A percentile compares a stretch with the other conserved stretches of the same genome.
Evolutionary conservation across 805 yeast species (phyloP).

Genomic region (Hanseniaspora thailandica): DNA sequence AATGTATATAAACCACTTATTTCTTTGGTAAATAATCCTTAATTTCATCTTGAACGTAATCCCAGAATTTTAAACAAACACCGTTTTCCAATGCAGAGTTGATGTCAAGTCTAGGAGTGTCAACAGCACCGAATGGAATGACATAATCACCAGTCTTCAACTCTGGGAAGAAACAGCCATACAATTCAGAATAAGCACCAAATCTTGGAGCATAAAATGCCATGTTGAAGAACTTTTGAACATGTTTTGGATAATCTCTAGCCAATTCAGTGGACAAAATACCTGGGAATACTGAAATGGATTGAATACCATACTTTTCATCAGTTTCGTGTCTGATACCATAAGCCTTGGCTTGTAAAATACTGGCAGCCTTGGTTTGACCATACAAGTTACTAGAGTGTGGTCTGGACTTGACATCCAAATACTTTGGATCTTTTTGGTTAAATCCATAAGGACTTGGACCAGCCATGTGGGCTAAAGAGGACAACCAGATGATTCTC

Average conservation of each 20-base stretch:
- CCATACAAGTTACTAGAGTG: conserved; percentile 24
- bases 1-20: background rate
- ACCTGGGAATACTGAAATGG: conserved; percentile 32
- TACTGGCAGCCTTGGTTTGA: conserved; percentile 32
- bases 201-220: conserved; percentile 21
- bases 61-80: conserved; percentile 24
- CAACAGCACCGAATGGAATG: conserved; percentile 29
- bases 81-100: conserved; percentile 23
- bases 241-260: conserved; percentile 21
- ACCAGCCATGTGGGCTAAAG: conserved; percentile 27
- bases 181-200: conserved; percentile 33
- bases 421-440: conserved; percentile 25
- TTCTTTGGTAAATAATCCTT: conserved; percentile 12
- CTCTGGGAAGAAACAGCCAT: conserved; percentile 30
- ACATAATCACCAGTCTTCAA: conserved; percentile 29
- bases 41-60: conserved; percentile 20
- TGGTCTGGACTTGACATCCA: conserved; percentile 20
- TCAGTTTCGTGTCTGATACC: conserved; percentile 23
- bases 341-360: conserved; percentile 31
- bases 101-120: conserved; percentile 25
- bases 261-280: conserved; percentile 26
- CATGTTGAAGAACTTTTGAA: conserved; percentile 15
- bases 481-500: conserved; percentile 33
- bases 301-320: conserved; percentile 25
- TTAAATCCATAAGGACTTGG: conserved; percentile 28